Percentiles rank a stretch among this genome's conserved stretches.
These are phyloP conservation scores for Rhizopogon salebrosus DNA, from an alignment of 768 basidiomycete genomes.

Conservation along the genomic window DNA sequence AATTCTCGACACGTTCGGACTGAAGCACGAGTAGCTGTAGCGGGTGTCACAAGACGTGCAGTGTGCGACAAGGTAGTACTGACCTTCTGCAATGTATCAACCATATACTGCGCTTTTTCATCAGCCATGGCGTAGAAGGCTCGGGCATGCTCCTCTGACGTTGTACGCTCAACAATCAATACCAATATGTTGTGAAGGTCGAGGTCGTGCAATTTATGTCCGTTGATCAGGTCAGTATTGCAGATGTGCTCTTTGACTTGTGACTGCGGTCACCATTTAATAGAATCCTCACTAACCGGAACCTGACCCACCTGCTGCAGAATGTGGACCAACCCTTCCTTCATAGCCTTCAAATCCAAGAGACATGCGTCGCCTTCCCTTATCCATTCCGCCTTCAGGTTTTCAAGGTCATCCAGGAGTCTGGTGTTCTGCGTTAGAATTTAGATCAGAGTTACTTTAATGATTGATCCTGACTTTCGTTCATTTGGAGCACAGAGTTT, in stretches of 20 bases:
- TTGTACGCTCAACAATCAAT: slow-evolving; percentile 3
- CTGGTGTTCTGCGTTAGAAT: slow-evolving; percentile 2
- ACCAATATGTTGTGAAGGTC: slow-evolving; percentile 19
- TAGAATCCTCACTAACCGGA: background rate
- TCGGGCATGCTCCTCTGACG: background rate
- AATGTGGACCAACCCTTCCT: slow-evolving; percentile 7
- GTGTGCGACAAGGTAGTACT: background rate
- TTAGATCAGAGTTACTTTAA: slow-evolving; percentile 5
- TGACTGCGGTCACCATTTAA: slow-evolving; percentile 8
- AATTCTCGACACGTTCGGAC: slow-evolving; percentile 11
- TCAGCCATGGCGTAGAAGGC: background rate
- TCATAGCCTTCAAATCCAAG: slow-evolving; percentile 9
- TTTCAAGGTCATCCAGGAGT: background rate
- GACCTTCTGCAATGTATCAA: slow-evolving; percentile 22
- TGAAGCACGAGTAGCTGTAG: slow-evolving; percentile 20
- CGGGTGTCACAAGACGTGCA: background rate
- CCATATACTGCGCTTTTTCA: slow-evolving; percentile 5
- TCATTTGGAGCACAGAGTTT: slow-evolving; percentile 10
- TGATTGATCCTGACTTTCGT: slow-evolving; percentile 10
- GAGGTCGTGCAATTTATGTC: slow-evolving; percentile 6
- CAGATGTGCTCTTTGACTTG: slow-evolving; percentile 14
- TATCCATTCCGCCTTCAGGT: background rate
- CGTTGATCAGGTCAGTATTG: slow-evolving; percentile 18
- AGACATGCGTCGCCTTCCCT: slow-evolving; percentile 8
- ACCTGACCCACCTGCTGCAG: slow-evolving; percentile 11